phyloP scores from a whole-genome alignment of 495 filamentous ascomycete genomes.

The Hypoxylon lienhwacheense region DNA sequence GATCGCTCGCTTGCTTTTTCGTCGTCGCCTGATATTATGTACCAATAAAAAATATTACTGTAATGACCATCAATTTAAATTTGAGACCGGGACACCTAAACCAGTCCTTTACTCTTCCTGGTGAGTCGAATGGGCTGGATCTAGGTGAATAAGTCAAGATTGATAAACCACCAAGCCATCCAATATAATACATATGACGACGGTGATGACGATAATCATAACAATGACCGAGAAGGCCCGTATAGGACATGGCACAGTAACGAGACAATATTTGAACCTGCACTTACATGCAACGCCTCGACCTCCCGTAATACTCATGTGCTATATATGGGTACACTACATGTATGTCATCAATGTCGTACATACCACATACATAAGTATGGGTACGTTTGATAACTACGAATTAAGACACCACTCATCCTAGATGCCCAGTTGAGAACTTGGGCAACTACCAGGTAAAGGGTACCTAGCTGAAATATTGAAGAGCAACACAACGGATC shows the following conservation, averaged over 20 bases:
- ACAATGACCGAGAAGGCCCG: slow-evolving; percentile 6
- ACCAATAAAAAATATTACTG: slow-evolving; percentile 28
- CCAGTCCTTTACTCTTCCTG: slow-evolving; percentile 16
- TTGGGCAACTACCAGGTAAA: too few species aligned
- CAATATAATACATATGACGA: slow-evolving; percentile 26
- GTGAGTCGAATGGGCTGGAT: slow-evolving; percentile 34
- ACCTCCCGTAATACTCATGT: too few species aligned
- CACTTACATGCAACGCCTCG: too few species aligned
- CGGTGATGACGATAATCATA: neutral
- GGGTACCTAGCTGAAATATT: too few species aligned
- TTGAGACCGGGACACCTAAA: slow-evolving; percentile 14
- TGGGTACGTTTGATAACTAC: too few species aligned
- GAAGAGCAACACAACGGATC: too few species aligned
- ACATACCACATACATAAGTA: too few species aligned
- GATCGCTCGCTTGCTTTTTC: slow-evolving; percentile 6
- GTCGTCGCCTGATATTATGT: slow-evolving; percentile 26
- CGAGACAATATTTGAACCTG: slow-evolving; percentile 29
- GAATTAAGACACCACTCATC: too few species aligned
- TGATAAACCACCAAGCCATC: slow-evolving; percentile 19
- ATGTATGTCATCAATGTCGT: too few species aligned
- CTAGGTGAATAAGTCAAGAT: slow-evolving; percentile 21
- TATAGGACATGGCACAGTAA: slow-evolving; percentile 9
- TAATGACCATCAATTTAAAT: slow-evolving; percentile 32
- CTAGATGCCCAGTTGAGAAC: too few species aligned
- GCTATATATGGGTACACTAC: too few species aligned